Evolutionary conservation across 352 stramenopile genomes (phyloP).

Genomic region (Phytophthora pistaciae): DNA sequence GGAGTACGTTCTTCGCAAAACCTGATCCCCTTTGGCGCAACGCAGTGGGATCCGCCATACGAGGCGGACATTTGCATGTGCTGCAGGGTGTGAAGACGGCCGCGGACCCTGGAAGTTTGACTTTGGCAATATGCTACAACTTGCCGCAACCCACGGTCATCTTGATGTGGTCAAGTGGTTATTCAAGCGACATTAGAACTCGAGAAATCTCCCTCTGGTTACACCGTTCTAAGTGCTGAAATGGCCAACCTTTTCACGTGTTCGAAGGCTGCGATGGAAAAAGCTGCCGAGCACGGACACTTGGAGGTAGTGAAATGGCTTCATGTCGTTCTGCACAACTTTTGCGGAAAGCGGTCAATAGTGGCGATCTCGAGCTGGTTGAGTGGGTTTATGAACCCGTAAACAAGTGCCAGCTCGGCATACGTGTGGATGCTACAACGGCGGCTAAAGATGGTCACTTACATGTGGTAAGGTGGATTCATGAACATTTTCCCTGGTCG

Average conservation of each 20-base stretch:
- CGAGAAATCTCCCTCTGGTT: too few species aligned
- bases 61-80: slow-evolving; percentile 4
- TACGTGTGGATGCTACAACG: too few species aligned
- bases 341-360: too few species aligned
- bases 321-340: too few species aligned
- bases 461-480: too few species aligned
- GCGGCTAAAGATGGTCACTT: too few species aligned
- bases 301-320: too few species aligned
- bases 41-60: not conserved
- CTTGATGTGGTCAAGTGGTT: slow-evolving; percentile 7
- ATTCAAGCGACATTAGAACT: not conserved
- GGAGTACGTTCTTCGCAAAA: not conserved
- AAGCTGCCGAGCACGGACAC: too few species aligned
- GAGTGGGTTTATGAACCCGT: too few species aligned
- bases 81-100: not conserved
- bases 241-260: not conserved
- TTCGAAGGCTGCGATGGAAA: not conserved
- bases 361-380: too few species aligned
- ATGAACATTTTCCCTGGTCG: too few species aligned
- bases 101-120: slow-evolving; percentile 7
- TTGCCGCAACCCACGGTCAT: slow-evolving; percentile 17
- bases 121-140: not conserved
- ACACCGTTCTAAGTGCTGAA: not conserved
- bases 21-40: slow-evolving; percentile 1
- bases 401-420: too few species aligned